A percentile compares a stretch with the other conserved stretches of the same genome.
These are phyloP conservation scores for Fusarium sp. DNA, from an alignment of 2,329 filamentous ascomycete species.

Conservation along the genomic window DNA sequence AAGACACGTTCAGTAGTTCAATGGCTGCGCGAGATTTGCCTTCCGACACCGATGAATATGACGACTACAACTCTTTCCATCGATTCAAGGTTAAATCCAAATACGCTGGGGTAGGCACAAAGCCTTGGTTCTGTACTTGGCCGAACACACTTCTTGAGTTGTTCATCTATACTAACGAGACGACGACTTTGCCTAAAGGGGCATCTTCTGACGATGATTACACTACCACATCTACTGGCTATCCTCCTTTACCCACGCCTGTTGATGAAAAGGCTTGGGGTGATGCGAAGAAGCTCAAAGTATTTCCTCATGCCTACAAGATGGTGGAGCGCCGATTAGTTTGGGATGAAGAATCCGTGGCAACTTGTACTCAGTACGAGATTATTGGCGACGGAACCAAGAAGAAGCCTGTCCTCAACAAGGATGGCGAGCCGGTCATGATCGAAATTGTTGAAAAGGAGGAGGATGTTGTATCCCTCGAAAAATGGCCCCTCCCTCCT, in stretches of 20 bases:
- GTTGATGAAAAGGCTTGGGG: constrained; percentile 1
- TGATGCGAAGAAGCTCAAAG: constrained; percentile 27
- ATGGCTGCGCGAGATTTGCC: constrained; percentile 49
- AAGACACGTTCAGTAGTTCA: constrained; percentile 54
- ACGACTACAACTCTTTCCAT: constrained; percentile 33
- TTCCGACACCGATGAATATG: constrained; percentile 28
- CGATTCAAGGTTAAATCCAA: constrained; percentile 39
- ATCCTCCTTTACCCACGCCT: constrained; percentile 3
- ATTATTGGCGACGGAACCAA: constrained; percentile 56
- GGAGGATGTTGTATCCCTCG: not conserved
- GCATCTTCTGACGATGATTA: not conserved
- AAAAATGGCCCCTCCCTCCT: constrained; percentile 2
- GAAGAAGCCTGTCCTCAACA: not conserved
- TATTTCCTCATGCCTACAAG: constrained; percentile 67
- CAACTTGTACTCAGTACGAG: constrained; percentile 64
- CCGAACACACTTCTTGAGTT: constrained; percentile 67
- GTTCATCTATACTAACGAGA: constrained; percentile 69
- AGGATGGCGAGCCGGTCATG: constrained; percentile 57
- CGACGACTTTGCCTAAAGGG: constrained; percentile 55
- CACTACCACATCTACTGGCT: constrained; percentile 26
- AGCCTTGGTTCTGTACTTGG: constrained; percentile 71
- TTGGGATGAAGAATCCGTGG: constrained; percentile 50
- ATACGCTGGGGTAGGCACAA: constrained; percentile 61
- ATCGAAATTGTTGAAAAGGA: constrained; percentile 60
- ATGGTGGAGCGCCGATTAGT: constrained; percentile 65